Evolutionary conservation across 768 basidiomycete species (phyloP).

Genomic region (Asterophora parasitica): DNA sequence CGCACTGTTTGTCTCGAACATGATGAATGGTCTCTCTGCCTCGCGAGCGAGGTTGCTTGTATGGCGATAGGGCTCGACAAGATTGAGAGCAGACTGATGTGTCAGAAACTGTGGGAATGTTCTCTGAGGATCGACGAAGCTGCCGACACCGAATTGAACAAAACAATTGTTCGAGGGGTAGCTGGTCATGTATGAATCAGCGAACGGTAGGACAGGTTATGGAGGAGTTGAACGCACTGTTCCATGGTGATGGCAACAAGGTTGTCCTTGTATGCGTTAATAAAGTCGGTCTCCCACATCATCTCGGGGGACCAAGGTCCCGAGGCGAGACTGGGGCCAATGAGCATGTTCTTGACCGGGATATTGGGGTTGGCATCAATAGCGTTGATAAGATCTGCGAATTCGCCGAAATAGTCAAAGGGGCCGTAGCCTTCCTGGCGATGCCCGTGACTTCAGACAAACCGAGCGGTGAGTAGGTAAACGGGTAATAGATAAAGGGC

Average conservation of each 20-base stretch:
- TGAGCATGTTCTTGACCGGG: conserved; percentile 37
- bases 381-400: conserved; percentile 35
- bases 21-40: conserved; percentile 45
- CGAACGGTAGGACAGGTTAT: neutral
- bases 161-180: conserved; percentile 60
- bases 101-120: conserved; percentile 55
- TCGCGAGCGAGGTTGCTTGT: conserved; percentile 42
- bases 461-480: neutral
- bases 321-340: conserved; percentile 59
- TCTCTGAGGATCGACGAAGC: conserved; percentile 35
- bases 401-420: conserved; percentile 45
- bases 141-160: conserved; percentile 42
- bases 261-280: conserved; percentile 34
- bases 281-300: conserved; percentile 48
- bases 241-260: conserved; percentile 49
- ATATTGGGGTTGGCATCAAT: conserved; percentile 31
- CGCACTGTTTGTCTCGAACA: conserved; percentile 71
- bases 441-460: conserved; percentile 17
- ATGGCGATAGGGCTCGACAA: conserved; percentile 49
- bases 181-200: conserved; percentile 22
- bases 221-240: conserved; percentile 31
- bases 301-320: conserved; percentile 44
- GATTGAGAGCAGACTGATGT: conserved; percentile 46
- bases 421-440: conserved; percentile 23
- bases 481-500: neutral